Conservation (phyloP, 192 early-diverging fungal species). For the Coemansia sp. region DNA sequence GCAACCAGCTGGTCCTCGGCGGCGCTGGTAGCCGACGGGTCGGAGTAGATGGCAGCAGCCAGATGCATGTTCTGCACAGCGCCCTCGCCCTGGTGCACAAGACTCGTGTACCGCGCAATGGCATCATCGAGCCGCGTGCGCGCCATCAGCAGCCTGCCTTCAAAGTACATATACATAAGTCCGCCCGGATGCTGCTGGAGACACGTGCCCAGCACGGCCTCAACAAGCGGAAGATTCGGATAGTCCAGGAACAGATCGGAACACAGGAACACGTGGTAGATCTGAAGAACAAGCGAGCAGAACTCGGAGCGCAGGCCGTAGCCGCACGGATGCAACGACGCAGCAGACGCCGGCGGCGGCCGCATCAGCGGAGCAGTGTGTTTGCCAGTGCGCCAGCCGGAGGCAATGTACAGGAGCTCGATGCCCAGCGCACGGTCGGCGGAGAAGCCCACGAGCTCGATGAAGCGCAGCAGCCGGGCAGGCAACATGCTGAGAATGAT, state of each 20-base stretch:
- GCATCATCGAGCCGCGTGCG: constrained; percentile 62
- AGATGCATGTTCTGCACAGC: constrained; percentile 21
- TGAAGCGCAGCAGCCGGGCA: constrained; percentile 64
- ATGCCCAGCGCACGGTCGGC: constrained; percentile 77
- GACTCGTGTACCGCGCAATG: constrained; percentile 58
- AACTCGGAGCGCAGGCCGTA: constrained; percentile 75
- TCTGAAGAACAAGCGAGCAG: constrained; percentile 69
- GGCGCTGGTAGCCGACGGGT: constrained; percentile 4
- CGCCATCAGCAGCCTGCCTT: constrained; percentile 64
- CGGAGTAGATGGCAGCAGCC: background rate
- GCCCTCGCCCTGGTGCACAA: constrained; percentile 18
- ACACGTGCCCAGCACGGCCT: constrained; percentile 58
- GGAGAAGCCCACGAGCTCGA: constrained; percentile 83
- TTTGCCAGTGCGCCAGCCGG: constrained; percentile 62
- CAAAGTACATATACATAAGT: constrained; percentile 74
- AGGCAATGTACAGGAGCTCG: constrained; percentile 67
- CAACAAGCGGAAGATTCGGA: constrained; percentile 65
- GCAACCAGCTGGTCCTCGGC: constrained; percentile 9
- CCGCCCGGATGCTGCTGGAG: constrained; percentile 63
- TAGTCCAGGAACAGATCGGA: constrained; percentile 68
- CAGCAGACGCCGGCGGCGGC: constrained; percentile 13
- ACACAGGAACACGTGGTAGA: constrained; percentile 78
- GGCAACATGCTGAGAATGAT: constrained; percentile 79
- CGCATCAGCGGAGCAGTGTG: constrained; percentile 19
- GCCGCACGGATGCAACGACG: constrained; percentile 38